Conservation (phyloP, 306 rosid genomes). For the Cucumis sativus region DNA sequence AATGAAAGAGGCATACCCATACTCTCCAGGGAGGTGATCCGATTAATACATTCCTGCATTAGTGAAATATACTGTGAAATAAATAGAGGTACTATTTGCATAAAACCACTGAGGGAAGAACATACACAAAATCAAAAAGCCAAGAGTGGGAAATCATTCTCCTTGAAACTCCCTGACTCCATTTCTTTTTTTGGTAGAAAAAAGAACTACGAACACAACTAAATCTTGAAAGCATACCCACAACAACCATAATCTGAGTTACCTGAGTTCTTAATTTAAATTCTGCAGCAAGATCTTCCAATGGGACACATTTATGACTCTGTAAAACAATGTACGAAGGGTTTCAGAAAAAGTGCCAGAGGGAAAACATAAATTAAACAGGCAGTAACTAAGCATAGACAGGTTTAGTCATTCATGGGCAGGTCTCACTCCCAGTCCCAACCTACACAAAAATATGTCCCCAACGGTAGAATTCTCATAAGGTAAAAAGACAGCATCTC, state of each 20-base stretch:
- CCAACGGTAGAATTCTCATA: neutral
- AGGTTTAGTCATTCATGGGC: neutral
- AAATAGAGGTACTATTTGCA: neutral
- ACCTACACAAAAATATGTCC: neutral
- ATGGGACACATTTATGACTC: constrained; percentile 83
- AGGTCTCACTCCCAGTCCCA: neutral
- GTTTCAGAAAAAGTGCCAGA: neutral
- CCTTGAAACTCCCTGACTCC: neutral
- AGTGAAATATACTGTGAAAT: constrained; percentile 6
- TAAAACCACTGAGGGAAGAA: neutral
- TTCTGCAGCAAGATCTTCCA: constrained; percentile 97
- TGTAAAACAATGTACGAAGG: constrained; percentile 22
- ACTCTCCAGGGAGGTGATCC: constrained; percentile 67
- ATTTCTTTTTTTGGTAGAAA: neutral
- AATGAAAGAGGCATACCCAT: constrained; percentile 41
- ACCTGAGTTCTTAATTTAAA: constrained; percentile 89
- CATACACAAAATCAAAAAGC: neutral
- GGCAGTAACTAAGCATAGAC: neutral
- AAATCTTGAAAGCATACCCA: neutral
- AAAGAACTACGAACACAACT: neutral
- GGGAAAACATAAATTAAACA: neutral
- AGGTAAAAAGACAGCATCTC: neutral
- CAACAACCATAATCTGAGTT: constrained; percentile 2
- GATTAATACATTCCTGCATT: constrained; percentile 89
- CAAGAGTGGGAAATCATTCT: neutral